Conservation (phyloP, 768 basidiomycete genomes). For the Boletus pseudopeckii region DNA sequence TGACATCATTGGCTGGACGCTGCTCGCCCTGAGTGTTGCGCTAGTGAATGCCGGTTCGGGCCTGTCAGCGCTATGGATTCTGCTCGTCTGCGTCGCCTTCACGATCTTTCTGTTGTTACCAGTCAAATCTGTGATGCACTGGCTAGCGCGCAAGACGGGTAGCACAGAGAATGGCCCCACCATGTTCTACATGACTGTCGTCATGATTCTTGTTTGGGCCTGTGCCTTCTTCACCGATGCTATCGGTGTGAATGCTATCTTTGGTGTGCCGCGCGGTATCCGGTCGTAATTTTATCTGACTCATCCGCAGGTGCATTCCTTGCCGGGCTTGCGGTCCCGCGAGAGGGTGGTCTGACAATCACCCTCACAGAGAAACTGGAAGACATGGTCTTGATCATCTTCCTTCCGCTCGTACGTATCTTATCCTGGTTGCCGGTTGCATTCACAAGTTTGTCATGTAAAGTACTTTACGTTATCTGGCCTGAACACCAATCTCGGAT, state of each 20-base stretch:
- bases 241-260: slow-evolving; percentile 90
- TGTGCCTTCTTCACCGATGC: slow-evolving; percentile 92
- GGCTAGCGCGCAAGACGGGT: slow-evolving; percentile 76
- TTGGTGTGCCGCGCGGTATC: slow-evolving; percentile 46
- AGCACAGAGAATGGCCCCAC: slow-evolving; percentile 81
- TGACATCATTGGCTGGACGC: slow-evolving; percentile 82
- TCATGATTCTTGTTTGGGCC: slow-evolving; percentile 76
- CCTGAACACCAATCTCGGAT: slow-evolving; percentile 80
- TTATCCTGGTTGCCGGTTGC: background rate
- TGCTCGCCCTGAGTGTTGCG: slow-evolving; percentile 88
- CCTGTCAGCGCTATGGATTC: slow-evolving; percentile 78
- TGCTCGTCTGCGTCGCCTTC: slow-evolving; percentile 80
- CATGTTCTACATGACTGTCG: slow-evolving; percentile 84
- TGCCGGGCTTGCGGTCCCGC: slow-evolving; percentile 76
- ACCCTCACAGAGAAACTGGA: slow-evolving; percentile 94
- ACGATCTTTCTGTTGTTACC: slow-evolving; percentile 71
- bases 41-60: slow-evolving; percentile 87
- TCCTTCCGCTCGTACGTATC: slow-evolving; percentile 68
- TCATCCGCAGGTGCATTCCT: slow-evolving; percentile 65
- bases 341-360: slow-evolving; percentile 83
- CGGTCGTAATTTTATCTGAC: background rate
- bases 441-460: background rate
- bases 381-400: slow-evolving; percentile 88
- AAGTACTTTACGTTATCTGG: slow-evolving; percentile 94
- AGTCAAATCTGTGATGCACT: slow-evolving; percentile 56